These are phyloP conservation scores for Trichophyton simii DNA, from an alignment of 2,329 filamentous ascomycete genomes.

Conservation along the genomic window DNA sequence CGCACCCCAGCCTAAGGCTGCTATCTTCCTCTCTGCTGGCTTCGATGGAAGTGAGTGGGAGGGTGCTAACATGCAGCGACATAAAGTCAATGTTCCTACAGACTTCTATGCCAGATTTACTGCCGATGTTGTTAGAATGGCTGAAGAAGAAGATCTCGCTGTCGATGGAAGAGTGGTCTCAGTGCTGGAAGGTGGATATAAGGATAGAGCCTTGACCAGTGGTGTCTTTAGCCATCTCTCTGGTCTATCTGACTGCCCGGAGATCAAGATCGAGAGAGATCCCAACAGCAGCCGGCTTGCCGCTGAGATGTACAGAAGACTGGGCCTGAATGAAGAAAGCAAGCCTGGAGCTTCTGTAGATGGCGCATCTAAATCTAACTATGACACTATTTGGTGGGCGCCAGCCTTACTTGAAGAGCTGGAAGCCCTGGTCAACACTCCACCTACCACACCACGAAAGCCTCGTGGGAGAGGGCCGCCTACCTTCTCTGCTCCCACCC, in stretches of 20 bases:
- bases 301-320: slow-evolving; percentile 44
- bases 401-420: slow-evolving; percentile 53
- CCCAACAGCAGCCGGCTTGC: slow-evolving; percentile 36
- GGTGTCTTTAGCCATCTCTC: slow-evolving; percentile 84
- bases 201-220: slow-evolving; percentile 75
- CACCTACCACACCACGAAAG: slow-evolving; percentile 42
- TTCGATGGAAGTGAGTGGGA: slow-evolving; percentile 98
- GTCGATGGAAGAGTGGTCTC: slow-evolving; percentile 82
- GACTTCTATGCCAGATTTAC: slow-evolving; percentile 92
- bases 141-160: slow-evolving; percentile 62
- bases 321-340: slow-evolving; percentile 16
- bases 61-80: slow-evolving; percentile 81
- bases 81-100: slow-evolving; percentile 89
- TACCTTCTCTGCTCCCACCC: slow-evolving; percentile 77
- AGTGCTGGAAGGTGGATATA: slow-evolving; percentile 91
- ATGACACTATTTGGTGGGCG: slow-evolving; percentile 64
- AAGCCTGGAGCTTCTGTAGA: slow-evolving; percentile 7
- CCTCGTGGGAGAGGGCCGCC: slow-evolving; percentile 46
- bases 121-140: slow-evolving; percentile 67
- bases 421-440: slow-evolving; percentile 46
- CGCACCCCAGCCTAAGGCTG: slow-evolving; percentile 58
- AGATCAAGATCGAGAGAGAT: slow-evolving; percentile 15
- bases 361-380: slow-evolving; percentile 24
- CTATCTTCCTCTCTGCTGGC: slow-evolving; percentile 88
- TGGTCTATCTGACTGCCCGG: slow-evolving; percentile 52